These are phyloP conservation scores for Stipa capillata DNA, from an alignment of 176 grass and related monocot species.

Conservation along the genomic window DNA sequence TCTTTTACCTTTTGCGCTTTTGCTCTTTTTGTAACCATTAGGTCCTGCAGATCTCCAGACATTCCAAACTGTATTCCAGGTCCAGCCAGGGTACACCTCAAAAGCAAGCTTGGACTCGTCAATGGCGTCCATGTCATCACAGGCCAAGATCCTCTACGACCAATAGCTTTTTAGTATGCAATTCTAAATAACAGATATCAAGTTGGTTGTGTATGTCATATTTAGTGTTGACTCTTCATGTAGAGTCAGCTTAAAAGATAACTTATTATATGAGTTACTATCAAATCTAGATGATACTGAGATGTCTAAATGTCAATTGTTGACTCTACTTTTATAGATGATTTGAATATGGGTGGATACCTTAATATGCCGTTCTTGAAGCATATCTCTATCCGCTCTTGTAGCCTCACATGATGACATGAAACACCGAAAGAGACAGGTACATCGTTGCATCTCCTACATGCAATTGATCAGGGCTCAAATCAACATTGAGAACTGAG, in stretches of 20 bases:
- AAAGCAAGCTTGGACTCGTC: constrained; percentile 82
- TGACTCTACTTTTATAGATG: no score
- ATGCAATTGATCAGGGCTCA: not conserved
- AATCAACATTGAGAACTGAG: constrained; percentile 50
- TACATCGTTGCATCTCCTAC: not conserved
- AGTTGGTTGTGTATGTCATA: no score
- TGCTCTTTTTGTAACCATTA: constrained; percentile 52
- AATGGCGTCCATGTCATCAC: constrained; percentile 36
- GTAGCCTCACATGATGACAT: not conserved
- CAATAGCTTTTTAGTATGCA: not conserved
- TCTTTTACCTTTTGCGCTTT: constrained; percentile 67
- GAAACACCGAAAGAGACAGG: not conserved
- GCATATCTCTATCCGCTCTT: not conserved
- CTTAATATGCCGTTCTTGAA: no score
- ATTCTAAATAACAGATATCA: no score
- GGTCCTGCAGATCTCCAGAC: constrained; percentile 59
- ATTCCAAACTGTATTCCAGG: constrained; percentile 68
- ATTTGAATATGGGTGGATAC: no score
- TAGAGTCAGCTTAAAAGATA: no score
- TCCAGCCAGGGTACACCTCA: constrained; percentile 25
- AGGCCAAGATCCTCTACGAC: constrained; percentile 19
- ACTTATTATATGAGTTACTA: no score
- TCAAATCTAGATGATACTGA: no score
- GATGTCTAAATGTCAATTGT: no score
- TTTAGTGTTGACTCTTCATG: no score